phyloP scores from a whole-genome alignment of 176 grass and related monocot species.

The Hordeum vulgare region MorexV3_pseudomolecules_assembly NC_058518.1:287104105-287104604 shows the following conservation, averaged over 20 bases:
- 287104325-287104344: not conserved
- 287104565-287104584: too few species aligned
- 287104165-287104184: too few species aligned
- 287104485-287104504: too few species aligned
- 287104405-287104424: conserved; percentile 35
- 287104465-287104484: too few species aligned
- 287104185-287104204: not conserved
- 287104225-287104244: conserved; percentile 76
- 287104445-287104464: too few species aligned
- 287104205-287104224: conserved; percentile 77
- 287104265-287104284: conserved; percentile 63
- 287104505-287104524: too few species aligned
- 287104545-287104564: too few species aligned
- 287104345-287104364: conserved; percentile 34
- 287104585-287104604: too few species aligned
- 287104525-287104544: too few species aligned
- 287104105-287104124: too few species aligned
- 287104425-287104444: too few species aligned
- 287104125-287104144: not conserved
- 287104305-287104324: conserved; percentile 34
- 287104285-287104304: conserved; percentile 61
- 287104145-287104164: not conserved
- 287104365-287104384: conserved; percentile 23
- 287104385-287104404: not conserved
- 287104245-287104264: conserved; percentile 68